Conservation (phyloP, 2,329 filamentous ascomycete genomes). For the Epichloe typhina region DNA sequence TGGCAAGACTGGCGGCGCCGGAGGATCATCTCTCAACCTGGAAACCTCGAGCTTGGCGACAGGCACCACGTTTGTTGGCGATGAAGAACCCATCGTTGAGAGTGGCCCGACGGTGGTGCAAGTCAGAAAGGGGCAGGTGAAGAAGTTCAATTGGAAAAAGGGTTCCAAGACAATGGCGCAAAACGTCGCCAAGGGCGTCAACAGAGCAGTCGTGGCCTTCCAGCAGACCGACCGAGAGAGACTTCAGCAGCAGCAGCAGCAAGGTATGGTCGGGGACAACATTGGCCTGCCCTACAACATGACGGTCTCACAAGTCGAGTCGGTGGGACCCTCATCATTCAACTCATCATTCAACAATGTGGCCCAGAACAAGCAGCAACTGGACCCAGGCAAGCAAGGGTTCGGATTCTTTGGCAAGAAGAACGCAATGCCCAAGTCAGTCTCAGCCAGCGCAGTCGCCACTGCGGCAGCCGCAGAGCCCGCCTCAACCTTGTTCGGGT, state of each 20-base stretch:
- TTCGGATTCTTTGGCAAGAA: constrained; percentile 61
- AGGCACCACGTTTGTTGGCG: constrained; percentile 44
- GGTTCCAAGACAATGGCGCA: constrained; percentile 88
- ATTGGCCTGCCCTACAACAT: constrained; percentile 61
- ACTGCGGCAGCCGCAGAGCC: constrained; percentile 35
- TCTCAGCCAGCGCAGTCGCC: constrained; percentile 27
- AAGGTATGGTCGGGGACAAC: constrained; percentile 44
- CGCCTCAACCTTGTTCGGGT: constrained; percentile 63
- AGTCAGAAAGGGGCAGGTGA: constrained; percentile 83
- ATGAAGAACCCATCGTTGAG: constrained; percentile 55
- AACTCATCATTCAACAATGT: background rate
- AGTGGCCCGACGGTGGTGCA: constrained; percentile 86
- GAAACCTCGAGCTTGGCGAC: constrained; percentile 42
- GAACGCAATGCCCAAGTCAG: constrained; percentile 37
- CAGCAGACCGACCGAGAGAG: constrained; percentile 45
- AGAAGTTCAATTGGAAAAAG: constrained; percentile 99
- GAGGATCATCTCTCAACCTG: constrained; percentile 36
- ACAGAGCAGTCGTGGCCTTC: constrained; percentile 73
- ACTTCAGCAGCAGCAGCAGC: constrained; percentile 35
- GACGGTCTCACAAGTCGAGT: constrained; percentile 43
- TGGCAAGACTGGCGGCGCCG: constrained; percentile 30
- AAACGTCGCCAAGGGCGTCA: constrained; percentile 86
- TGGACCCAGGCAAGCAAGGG: constrained; percentile 36
- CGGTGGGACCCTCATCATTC: constrained; percentile 19
- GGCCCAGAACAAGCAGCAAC: constrained; percentile 14